Conservation (phyloP, 2,329 filamentous ascomycete genomes). For the Stagonosporopsis cucurbitacearum region DNA sequence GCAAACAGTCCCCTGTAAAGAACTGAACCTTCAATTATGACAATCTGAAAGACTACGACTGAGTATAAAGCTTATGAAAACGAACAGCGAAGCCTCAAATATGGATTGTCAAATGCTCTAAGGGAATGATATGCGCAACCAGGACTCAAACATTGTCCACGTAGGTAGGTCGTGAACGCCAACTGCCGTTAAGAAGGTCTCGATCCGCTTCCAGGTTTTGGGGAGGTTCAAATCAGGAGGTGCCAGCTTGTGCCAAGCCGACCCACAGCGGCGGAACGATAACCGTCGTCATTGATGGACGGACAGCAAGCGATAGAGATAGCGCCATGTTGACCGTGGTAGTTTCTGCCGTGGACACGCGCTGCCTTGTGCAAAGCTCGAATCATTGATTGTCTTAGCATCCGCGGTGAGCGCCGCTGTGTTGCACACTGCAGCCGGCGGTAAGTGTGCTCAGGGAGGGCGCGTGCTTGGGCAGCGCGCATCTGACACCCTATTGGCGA, state of each 20-base stretch:
- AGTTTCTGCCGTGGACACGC: conserved; percentile 12
- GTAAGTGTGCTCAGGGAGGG: conserved; percentile 26
- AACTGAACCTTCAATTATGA: too few relatives aligned
- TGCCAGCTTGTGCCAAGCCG: conserved; percentile 3
- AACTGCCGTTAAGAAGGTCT: conserved; percentile 2
- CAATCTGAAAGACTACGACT: not conserved
- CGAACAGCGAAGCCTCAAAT: not conserved
- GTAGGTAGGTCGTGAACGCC: not conserved
- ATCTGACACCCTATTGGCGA: conserved; percentile 36
- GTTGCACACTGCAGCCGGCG: conserved; percentile 24
- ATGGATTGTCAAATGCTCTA: not conserved
- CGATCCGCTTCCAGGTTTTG: conserved; percentile 7
- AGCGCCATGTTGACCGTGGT: conserved; percentile 19
- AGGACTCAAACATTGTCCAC: not conserved
- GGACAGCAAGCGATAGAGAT: conserved; percentile 23
- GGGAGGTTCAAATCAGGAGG: conserved; percentile 3
- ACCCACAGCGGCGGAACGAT: conserved; percentile 11
- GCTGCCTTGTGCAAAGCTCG: conserved; percentile 12
- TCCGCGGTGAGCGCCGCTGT: conserved; percentile 17
- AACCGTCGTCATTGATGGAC: conserved; percentile 11
- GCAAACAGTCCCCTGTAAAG: too few relatives aligned
- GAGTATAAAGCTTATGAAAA: not conserved
- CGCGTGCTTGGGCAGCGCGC: conserved; percentile 16
- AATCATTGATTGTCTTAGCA: conserved; percentile 1
- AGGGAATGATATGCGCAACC: not conserved